Evolutionary conservation across 495 filamentous ascomycete genomes (phyloP).

Genomic region (Bacidia gigantensis): DNA sequence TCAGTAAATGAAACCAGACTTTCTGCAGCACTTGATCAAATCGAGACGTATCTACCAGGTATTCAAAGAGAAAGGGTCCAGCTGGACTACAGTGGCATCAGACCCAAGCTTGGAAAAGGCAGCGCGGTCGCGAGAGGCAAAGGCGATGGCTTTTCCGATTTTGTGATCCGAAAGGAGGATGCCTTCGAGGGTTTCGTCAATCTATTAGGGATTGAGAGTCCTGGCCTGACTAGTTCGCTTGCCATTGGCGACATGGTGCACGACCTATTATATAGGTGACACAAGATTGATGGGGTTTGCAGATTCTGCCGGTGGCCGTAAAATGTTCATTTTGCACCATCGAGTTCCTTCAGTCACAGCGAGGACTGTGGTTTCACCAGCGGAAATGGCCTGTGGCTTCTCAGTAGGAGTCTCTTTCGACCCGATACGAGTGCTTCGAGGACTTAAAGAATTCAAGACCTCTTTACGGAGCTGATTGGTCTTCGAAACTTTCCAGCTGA

Average conservation of each 20-base stretch:
- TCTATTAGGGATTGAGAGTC: conserved; percentile 86
- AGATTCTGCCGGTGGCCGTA: no score
- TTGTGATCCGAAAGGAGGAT: conserved; percentile 68
- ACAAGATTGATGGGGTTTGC: no score
- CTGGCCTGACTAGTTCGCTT: conserved; percentile 77
- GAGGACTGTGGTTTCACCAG: no score
- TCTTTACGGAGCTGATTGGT: no score
- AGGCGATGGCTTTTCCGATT: conserved; percentile 64
- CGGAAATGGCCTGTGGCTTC: no score
- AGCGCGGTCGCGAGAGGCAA: conserved; percentile 43
- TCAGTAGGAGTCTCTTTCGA: no score
- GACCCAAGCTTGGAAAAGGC: conserved; percentile 64
- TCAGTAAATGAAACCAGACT: conserved; percentile 43
- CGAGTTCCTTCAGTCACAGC: no score
- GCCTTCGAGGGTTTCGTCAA: conserved; percentile 83
- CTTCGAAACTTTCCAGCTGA: no score
- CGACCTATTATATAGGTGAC: conserved; percentile 49
- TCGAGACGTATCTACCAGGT: conserved; percentile 62
- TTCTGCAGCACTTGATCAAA: conserved; percentile 54
- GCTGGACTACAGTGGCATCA: conserved; percentile 80
- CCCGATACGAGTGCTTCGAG: no score
- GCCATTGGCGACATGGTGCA: conserved; percentile 80
- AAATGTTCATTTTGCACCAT: no score
- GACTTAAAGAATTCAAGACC: no score
- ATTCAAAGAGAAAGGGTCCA: conserved; percentile 51